Evolutionary conservation across 306 rosid genomes (phyloP).

Genomic region (Gynostemma pentaphyllum): DNA sequence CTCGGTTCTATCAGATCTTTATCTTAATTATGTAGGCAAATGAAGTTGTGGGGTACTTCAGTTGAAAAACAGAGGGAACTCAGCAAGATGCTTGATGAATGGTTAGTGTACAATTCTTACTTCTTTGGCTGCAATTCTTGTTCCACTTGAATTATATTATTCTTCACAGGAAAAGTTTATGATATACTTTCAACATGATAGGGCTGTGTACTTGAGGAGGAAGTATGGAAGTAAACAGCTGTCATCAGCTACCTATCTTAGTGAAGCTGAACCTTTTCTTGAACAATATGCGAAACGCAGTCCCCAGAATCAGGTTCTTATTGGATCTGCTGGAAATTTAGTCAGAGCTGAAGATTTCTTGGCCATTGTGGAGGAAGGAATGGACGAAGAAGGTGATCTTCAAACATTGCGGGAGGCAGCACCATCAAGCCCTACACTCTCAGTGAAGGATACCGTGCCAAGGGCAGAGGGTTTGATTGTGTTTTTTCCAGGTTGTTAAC

Average conservation of each 20-base stretch:
- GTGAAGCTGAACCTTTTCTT: constrained; percentile 94
- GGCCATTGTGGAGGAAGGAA: constrained; percentile 66
- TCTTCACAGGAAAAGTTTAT: neutral
- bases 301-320: constrained; percentile 57
- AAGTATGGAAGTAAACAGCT: constrained; percentile 66
- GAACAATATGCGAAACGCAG: constrained; percentile 80
- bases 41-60: constrained; percentile 91
- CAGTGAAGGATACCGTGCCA: constrained; percentile 45
- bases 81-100: constrained; percentile 90
- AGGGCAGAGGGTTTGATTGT: constrained; percentile 75
- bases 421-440: constrained; percentile 37
- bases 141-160: constrained; percentile 1
- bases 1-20: neutral
- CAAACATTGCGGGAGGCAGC: constrained; percentile 33
- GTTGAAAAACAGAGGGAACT: constrained; percentile 79
- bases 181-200: constrained; percentile 16
- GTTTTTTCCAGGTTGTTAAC: constrained; percentile 78
- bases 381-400: constrained; percentile 87
- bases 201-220: constrained; percentile 81
- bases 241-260: constrained; percentile 66
- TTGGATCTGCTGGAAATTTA: constrained; percentile 87
- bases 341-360: constrained; percentile 76
- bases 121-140: neutral
- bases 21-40: constrained; percentile 46
- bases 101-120: constrained; percentile 30